These are phyloP conservation scores for Colletotrichum costaricense DNA, from an alignment of 2,329 filamentous ascomycete species.

Conservation along the genomic window DNA sequence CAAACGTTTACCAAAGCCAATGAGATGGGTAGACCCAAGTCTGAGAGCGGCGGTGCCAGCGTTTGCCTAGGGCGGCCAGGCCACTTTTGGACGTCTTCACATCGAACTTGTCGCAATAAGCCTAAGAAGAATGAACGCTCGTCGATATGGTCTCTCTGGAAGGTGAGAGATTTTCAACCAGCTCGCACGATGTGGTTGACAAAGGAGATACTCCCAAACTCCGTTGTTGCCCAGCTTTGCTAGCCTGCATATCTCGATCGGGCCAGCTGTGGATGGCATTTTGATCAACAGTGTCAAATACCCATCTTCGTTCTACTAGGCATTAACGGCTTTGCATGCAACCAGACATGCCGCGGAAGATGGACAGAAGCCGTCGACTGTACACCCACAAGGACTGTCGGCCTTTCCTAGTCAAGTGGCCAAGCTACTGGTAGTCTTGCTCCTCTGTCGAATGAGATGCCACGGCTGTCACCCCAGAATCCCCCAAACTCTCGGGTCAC, in stretches of 20 bases:
- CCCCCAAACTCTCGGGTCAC: conserved; percentile 24
- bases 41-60: neutral
- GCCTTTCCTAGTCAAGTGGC: neutral
- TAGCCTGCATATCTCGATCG: neutral
- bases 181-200: neutral
- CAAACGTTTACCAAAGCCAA: neutral
- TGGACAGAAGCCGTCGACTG: neutral
- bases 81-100: neutral
- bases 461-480: conserved; percentile 8
- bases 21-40: too few species aligned
- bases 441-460: conserved; percentile 2
- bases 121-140: neutral
- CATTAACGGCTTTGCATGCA: too few species aligned
- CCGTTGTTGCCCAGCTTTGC: too few species aligned
- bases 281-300: neutral
- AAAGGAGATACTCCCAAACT: too few species aligned
- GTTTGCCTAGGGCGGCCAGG: neutral
- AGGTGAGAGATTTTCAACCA: fast-evolving
- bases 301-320: neutral
- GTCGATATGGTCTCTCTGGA: neutral
- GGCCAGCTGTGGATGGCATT: neutral
- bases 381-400: neutral
- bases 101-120: neutral
- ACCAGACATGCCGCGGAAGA: too few species aligned
- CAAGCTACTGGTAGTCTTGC: neutral